phyloP scores from a whole-genome alignment of 306 rosid species.

The Betula pendula region DNA sequence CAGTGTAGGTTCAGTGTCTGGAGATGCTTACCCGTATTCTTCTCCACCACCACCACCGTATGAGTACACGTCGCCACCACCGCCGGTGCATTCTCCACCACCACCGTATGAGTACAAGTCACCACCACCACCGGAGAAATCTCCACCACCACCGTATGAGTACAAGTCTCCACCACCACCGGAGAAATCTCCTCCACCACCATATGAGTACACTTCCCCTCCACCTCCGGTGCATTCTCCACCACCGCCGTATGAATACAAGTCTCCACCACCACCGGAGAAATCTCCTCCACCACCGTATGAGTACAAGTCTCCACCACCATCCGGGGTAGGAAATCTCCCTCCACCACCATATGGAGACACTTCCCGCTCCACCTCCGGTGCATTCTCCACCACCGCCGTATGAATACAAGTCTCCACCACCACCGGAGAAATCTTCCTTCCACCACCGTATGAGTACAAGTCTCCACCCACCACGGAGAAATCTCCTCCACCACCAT shows the following conservation, averaged over 20 bases:
- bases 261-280: conserved; percentile 36
- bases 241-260: conserved; percentile 16
- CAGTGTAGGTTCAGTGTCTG: conserved; percentile 61
- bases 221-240: conserved; percentile 3
- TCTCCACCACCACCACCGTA: conserved; percentile 62
- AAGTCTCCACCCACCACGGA: conserved; percentile 35
- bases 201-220: conserved; percentile 21
- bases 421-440: conserved; percentile 48
- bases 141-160: conserved; percentile 22
- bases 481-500: conserved; percentile 49
- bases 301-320: conserved; percentile 36
- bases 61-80: conserved; percentile 23
- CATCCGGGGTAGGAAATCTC: not conserved
- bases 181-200: not conserved
- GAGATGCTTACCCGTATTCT: conserved; percentile 64
- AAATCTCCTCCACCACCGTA: conserved; percentile 5
- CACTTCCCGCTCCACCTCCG: too few relatives aligned
- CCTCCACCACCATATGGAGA: conserved; percentile 30
- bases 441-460: conserved; percentile 54
- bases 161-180: conserved; percentile 53
- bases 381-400: conserved; percentile 34
- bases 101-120: conserved; percentile 8
- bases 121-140: not conserved
- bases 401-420: conserved; percentile 47
- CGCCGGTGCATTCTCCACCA: conserved; percentile 6